Evolutionary conservation across 768 basidiomycete species (phyloP), one percentile per base, ranked within the genome.

Genomic region (Amanita thiersii): DNA sequence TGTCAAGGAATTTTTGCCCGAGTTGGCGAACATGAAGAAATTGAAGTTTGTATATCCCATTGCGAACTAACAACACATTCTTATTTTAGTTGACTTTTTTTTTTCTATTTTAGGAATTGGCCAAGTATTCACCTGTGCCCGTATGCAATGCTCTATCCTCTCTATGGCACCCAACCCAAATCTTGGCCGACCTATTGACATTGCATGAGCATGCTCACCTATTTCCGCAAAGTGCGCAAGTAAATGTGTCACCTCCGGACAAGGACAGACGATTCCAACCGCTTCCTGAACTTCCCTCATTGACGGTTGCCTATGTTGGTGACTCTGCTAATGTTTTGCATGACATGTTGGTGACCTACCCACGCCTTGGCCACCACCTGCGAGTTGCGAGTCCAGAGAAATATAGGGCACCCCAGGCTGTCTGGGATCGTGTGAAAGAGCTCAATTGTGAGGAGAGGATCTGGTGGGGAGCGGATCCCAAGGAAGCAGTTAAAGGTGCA

Each of bases 1-100:
- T 87, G 84, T 44, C 82, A 97, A 60, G 96, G 93, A 10, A 88
- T 98, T 42, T 94, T 98, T 65, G 94, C 96, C 18, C 83, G 96
- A 34, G 93, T 99, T 3, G 91, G 90, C 3, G 84, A 76, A 20
- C 96, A 99, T 60, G 69, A 72, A 1, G 96, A 99, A 58, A 83
- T 98, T 37, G 93, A 94, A 75, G 92, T 88, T 40, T 32, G 73
- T 58, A 2, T 19, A 14, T 34, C 17, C 7, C 25, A 8, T n/a
- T n/a, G n/a, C n/a, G n/a, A n/a, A n/a, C n/a, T n/a, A n/a, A n/a
- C n/a, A n/a, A n/a, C n/a, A n/a, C n/a, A n/a, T n/a, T n/a, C n/a
- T 11, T 17, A 39, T 39, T 41, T 26, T 39, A 41, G 43, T 25
- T 17, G 33, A 32, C 21, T 39, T 38, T 37, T 28, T 43, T 9